A percentile compares a stretch with the other conserved stretches of the same genome.
These are phyloP conservation scores for Dryas integrifolia DNA, from an alignment of 331 rosid genomes.

Conservation along the genomic window DNA sequence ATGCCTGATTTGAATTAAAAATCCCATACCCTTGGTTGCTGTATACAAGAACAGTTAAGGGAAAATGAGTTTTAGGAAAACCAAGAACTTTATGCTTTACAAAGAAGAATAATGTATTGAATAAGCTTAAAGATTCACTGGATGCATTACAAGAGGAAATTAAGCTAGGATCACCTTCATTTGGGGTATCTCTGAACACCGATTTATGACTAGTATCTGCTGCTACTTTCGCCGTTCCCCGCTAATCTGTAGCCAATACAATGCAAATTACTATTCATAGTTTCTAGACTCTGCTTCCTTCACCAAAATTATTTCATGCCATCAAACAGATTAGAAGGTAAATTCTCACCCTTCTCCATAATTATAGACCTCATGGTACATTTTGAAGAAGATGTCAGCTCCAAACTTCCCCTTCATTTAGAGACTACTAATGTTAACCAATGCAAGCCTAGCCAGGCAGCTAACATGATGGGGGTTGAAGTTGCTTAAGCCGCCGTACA, in stretches of 20 bases:
- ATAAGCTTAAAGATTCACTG: conserved; percentile 60
- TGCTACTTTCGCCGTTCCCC: conserved; percentile 61
- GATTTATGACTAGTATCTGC: conserved; percentile 84
- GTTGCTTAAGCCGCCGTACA: conserved; percentile 82
- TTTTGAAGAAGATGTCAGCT: conserved; percentile 83
- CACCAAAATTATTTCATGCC: neutral
- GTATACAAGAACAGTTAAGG: neutral
- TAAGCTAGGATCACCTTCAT: conserved; percentile 58
- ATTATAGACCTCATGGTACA: conserved; percentile 93
- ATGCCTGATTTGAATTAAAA: conserved; percentile 84
- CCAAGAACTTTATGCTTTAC: neutral
- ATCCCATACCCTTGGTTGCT: conserved; percentile 94
- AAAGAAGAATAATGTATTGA: neutral
- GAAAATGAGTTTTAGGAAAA: conserved; percentile 8
- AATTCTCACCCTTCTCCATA: conserved; percentile 93
- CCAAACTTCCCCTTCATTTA: conserved; percentile 59
- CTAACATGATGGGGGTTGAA: conserved; percentile 89
- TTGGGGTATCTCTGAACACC: conserved; percentile 60
- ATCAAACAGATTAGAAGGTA: neutral
- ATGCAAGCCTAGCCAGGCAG: conserved; percentile 15
- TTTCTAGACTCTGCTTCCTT: no score
- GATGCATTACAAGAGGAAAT: conserved; percentile 72
- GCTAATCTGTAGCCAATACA: conserved; percentile 47
- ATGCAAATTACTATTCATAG: neutral
- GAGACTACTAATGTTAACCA: conserved; percentile 39